Base-by-base conservation (phyloP, 108 stramenopile species). In the Licmophora abbreviata region DNA sequence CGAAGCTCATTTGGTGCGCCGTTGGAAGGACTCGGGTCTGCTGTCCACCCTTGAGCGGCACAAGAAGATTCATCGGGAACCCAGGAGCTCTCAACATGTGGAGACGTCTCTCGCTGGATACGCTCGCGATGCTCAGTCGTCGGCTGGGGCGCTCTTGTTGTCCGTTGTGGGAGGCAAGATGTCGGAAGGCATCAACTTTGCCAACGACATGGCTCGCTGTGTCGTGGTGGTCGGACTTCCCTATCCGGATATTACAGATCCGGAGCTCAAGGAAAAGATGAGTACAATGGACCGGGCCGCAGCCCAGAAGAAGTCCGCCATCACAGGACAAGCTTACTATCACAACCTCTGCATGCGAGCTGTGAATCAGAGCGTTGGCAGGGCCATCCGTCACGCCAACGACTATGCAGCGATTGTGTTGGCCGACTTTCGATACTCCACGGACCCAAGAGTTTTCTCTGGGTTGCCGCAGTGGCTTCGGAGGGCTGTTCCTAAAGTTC, bases 131-230 rank as follows among this genome's bases (percentile, higher is more conserved):
- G 84, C 70, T 14, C 48, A 42, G 27, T 51, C 56, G 10, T 57
- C 28, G 10, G 21, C 31, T 6, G 98, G 98, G 5, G 93, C 90
- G 10, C 25, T 97, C 20, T 71, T 99, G 22, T 73, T 97, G 20
- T 92, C 86, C 30, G 97, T 99, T 0, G 77, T 98, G 43, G 97
- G 97, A 24, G 99, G 97, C 6, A 97, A 98, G 61, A 82, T 99
- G 59, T 89, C 86, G 44, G 99, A 99, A 66, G 99, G 99, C 5
- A 97, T 99, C 73, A 99, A 99, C 51, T 98, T 99, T 71, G 73
- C 79, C 40, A 81, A 99, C 61, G 95, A 96, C n/a, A 84, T 97
- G 64, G 96, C 95, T 14, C 70, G 98, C 12, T 69, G 77, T 44
- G 97, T 99, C 2, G 74, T 96, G 12, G 93, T 99, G 46, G 95